These are phyloP conservation scores for Neopestalotiopsis sp. DNA, from an alignment of 2,329 filamentous ascomycete species.

Conservation along the genomic window DNA sequence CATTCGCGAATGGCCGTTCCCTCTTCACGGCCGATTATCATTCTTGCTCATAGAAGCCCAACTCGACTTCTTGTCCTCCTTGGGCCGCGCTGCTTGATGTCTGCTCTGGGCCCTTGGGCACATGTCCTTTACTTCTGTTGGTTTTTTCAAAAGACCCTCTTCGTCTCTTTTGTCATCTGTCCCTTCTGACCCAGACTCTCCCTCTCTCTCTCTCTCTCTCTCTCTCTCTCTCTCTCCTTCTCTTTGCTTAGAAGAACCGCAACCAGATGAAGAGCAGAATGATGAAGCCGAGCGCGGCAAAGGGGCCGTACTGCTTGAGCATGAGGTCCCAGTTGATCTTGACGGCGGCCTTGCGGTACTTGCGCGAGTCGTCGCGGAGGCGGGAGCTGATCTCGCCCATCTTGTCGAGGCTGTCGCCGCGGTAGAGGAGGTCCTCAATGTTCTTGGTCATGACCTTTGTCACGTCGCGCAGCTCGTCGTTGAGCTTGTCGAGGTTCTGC, in stretches of 20 bases:
- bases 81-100: too few relatives aligned
- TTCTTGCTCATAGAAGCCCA: too few relatives aligned
- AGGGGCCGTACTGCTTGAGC: constrained; percentile 94
- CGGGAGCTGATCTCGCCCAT: constrained; percentile 95
- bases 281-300: constrained; percentile 81
- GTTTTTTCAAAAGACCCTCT: too few relatives aligned
- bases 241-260: constrained; percentile 77
- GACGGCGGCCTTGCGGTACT: constrained; percentile 91
- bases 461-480: constrained; percentile 96
- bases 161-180: background rate
- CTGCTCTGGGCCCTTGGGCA: too few relatives aligned
- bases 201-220: constrained; percentile 5
- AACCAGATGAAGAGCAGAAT: constrained; percentile 89
- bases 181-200: background rate
- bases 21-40: too few relatives aligned
- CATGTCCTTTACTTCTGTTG: too few relatives aligned
- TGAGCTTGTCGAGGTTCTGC: constrained; percentile 92
- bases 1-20: too few relatives aligned
- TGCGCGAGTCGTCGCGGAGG: constrained; percentile 89
- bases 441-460: constrained; percentile 99
- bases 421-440: constrained; percentile 95
- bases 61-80: too few relatives aligned
- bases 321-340: constrained; percentile 98
- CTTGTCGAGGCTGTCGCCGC: constrained; percentile 90
- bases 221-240: constrained; percentile 4